A percentile compares a stretch with the other conserved stretches of the same genome.
phyloP scores from a whole-genome alignment of 2,329 filamentous ascomycete species.

The Curvularia lunata region DNA sequence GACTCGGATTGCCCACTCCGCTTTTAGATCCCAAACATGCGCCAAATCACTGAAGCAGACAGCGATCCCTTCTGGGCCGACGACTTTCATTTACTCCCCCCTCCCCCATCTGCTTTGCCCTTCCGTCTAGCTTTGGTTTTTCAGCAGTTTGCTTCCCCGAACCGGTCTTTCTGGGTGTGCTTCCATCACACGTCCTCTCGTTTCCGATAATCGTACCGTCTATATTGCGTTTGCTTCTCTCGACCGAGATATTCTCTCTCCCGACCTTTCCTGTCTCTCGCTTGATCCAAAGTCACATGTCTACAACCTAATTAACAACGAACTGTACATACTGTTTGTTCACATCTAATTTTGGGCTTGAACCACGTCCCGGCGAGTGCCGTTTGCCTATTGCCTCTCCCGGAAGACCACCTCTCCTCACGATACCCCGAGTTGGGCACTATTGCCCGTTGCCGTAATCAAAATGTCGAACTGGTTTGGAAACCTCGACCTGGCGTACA shows the following conservation, averaged over 20 bases:
- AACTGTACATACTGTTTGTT: constrained; percentile 8
- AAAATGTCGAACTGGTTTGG: constrained; percentile 42
- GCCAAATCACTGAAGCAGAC: constrained; percentile 31
- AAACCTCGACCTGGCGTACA: constrained; percentile 46
- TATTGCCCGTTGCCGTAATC: neutral
- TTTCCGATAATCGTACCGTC: constrained; percentile 23
- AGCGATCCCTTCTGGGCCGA: constrained; percentile 27
- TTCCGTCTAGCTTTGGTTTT: constrained; percentile 24
- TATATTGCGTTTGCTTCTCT: constrained; percentile 14
- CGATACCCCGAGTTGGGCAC: neutral
- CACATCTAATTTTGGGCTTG: neutral
- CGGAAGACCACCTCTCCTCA: neutral
- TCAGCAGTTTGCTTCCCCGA: constrained; percentile 28
- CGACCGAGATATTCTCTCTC: constrained; percentile 19
- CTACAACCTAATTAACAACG: constrained; percentile 11
- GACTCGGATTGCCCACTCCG: constrained; percentile 37
- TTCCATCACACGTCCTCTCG: constrained; percentile 45
- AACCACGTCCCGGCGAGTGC: neutral
- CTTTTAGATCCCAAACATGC: constrained; percentile 43
- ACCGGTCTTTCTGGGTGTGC: constrained; percentile 40
- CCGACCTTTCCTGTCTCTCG: constrained; percentile 25
- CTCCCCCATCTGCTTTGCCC: constrained; percentile 23
- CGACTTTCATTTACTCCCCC: constrained; percentile 35
- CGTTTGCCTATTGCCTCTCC: neutral
- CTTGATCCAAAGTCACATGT: constrained; percentile 2